phyloP scores from a whole-genome alignment of 2,329 filamentous ascomycete species.

The Eutypa lata region DNA sequence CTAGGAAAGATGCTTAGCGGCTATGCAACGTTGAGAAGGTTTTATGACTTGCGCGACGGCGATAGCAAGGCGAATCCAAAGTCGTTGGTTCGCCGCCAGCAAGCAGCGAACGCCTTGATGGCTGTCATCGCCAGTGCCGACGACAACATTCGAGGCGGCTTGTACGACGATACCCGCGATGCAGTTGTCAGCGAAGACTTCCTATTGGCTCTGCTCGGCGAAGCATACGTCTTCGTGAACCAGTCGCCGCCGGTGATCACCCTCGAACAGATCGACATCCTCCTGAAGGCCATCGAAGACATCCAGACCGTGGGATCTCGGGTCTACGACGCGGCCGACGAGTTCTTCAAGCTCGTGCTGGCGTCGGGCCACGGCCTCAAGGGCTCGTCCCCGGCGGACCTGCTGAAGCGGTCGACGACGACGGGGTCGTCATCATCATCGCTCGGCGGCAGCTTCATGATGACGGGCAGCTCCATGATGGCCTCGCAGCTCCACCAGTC shows the following conservation, averaged over 20 bases:
- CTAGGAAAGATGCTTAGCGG: constrained; percentile 84
- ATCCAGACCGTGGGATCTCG: constrained; percentile 70
- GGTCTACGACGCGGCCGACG: constrained; percentile 71
- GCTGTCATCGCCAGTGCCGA: constrained; percentile 84
- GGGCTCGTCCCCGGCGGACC: constrained; percentile 61
- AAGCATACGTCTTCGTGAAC: constrained; percentile 75
- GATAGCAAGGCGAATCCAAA: constrained; percentile 32
- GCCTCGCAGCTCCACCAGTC: constrained; percentile 60
- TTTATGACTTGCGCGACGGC: constrained; percentile 84
- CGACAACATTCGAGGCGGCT: constrained; percentile 85
- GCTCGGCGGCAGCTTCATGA: constrained; percentile 57
- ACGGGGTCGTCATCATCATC: no score
- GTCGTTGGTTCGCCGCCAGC: constrained; percentile 60
- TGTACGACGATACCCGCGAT: constrained; percentile 78
- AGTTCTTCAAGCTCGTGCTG: constrained; percentile 74
- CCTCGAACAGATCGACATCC: constrained; percentile 67
- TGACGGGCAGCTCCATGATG: constrained; percentile 73
- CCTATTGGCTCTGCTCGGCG: constrained; percentile 76
- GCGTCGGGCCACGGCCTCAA: constrained; percentile 61
- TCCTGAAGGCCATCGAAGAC: constrained; percentile 60
- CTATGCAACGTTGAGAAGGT: constrained; percentile 85
- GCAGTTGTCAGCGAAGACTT: constrained; percentile 88
- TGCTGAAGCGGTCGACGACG: constrained; percentile 55
- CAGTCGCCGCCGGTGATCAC: constrained; percentile 54
- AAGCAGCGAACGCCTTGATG: constrained; percentile 69